Base-by-base conservation (phyloP, 345 rosid species). In the Brassica cretica region DNA sequence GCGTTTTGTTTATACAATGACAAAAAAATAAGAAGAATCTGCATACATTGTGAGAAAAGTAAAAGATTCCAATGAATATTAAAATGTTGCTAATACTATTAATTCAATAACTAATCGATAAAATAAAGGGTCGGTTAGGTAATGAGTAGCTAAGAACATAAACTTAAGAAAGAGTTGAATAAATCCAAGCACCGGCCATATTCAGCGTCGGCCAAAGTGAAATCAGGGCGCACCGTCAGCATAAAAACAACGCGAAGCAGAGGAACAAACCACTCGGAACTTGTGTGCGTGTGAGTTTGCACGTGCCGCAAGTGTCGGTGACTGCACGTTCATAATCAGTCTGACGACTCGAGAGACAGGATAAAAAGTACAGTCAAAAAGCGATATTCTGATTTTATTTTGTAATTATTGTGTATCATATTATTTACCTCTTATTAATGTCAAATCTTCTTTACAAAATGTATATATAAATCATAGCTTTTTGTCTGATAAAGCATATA, bases 261-360 rank as follows among this genome's bases (percentile, higher is more conserved):
- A 21, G 44, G 76, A 85, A 64, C 49, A 56, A 37, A 56, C 51
- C 67, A 72, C 72, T 65, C 21, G 67, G 39, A 14, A 72, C 76
- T 18, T 65, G 76, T 71, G 55, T 65, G 30, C 73, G 68, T 77
- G 79, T 49, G 68, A 60, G 18, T 14, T 70, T 66, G 74, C 84
- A 81, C 85, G 88, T 80, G 86, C 73, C 64, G 16, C 8, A 33
- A 88, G 82, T 80, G 84, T 82, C 84, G 84, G 84, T 82, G 84
- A 70, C 75, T 46, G 72, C 70, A 70, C 56, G 59, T 61, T 69
- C 55, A 33, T 49, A 8, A 27, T 49, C 63, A 46, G 53, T 59
- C 49, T 75, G 68, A 39, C 58, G 67, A 75, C 46, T 11, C 2
- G 6, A 76, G 80, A n/a, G 66, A 62, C 70, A 21, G 10, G 64